These are phyloP conservation scores for Phymatotrichopsis omnivora DNA, from an alignment of 2,329 filamentous ascomycete genomes.

Conservation along the genomic window DNA sequence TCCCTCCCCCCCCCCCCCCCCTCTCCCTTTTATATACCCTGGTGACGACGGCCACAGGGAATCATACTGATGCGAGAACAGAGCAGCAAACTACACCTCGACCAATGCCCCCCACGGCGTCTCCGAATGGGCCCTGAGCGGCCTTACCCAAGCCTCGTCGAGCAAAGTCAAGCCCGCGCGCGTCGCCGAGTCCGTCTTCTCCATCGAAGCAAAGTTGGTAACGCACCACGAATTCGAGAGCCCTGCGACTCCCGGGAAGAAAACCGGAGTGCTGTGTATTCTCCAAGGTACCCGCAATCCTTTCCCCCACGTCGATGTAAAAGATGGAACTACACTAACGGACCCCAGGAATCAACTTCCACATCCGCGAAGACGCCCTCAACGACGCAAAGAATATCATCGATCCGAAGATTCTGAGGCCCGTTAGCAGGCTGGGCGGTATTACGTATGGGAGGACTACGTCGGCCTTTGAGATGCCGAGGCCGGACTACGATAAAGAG, in stretches of 20 bases:
- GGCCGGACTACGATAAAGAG: conserved; percentile 49
- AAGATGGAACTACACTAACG: background rate
- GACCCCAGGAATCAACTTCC: conserved; percentile 63
- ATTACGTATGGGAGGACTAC: conserved; percentile 69
- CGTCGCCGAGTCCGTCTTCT: conserved; percentile 73
- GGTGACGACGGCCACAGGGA: background rate
- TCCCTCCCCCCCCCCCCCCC: background rate
- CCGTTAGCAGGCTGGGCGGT: conserved; percentile 69
- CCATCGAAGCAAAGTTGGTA: conserved; percentile 69
- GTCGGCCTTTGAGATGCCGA: conserved; percentile 60
- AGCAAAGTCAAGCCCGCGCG: conserved; percentile 58
- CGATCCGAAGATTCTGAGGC: conserved; percentile 64
- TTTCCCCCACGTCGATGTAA: background rate
- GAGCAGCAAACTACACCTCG: conserved; percentile 67
- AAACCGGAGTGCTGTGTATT: conserved; percentile 62
- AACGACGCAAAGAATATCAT: conserved; percentile 66
- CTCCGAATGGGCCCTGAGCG: conserved; percentile 70
- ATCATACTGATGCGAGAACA: no score
- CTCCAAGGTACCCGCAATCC: conserved; percentile 49
- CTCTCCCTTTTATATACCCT: background rate
- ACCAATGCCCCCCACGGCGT: conserved; percentile 68
- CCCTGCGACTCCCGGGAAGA: conserved; percentile 59
- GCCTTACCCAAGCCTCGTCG: conserved; percentile 59
- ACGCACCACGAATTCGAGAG: conserved; percentile 65
- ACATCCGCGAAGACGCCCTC: conserved; percentile 79